These are phyloP conservation scores for Protomyces macrosporus DNA, from an alignment of 1,139 yeast species.

Conservation along the genomic window DNA sequence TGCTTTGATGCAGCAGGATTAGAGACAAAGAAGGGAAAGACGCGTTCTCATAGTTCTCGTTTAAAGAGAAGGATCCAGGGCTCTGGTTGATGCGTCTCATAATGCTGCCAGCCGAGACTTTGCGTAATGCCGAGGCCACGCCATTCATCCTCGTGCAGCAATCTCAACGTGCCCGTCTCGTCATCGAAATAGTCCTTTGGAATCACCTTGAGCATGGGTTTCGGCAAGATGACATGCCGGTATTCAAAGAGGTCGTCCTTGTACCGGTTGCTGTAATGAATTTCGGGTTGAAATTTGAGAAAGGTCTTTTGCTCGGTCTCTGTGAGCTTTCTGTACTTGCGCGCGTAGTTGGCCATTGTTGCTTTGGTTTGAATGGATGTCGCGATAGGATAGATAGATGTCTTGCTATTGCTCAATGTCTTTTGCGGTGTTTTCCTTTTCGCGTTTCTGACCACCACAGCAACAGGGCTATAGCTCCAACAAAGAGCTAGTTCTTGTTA, in stretches of 20 bases:
- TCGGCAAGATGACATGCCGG: constrained; percentile 94
- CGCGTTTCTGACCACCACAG: background rate
- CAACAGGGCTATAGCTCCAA: background rate
- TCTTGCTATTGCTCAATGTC: background rate
- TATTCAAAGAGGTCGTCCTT: constrained; percentile 83
- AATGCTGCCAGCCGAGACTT: constrained; percentile 96
- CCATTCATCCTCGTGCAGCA: constrained; percentile 95
- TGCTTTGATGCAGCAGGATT: no score
- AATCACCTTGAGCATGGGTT: constrained; percentile 87
- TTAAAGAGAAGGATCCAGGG: constrained; percentile 93
- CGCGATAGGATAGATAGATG: background rate
- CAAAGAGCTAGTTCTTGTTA: background rate
- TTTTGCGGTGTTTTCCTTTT: background rate
- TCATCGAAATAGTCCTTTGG: constrained; percentile 96
- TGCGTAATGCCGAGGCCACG: constrained; percentile 97
- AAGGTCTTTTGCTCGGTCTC: constrained; percentile 81
- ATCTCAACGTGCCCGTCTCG: constrained; percentile 88
- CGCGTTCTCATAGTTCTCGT: constrained; percentile 26
- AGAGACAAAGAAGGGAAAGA: background rate
- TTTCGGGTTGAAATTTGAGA: constrained; percentile 85
- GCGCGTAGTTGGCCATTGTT: background rate
- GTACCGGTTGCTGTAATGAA: constrained; percentile 87
- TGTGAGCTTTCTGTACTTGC: constrained; percentile 46
- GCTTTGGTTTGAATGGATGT: background rate
- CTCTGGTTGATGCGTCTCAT: constrained; percentile 97